Evolutionary conservation across 2,329 filamentous ascomycete species (phyloP).

Genomic region (Fusarium camptoceras): DNA sequence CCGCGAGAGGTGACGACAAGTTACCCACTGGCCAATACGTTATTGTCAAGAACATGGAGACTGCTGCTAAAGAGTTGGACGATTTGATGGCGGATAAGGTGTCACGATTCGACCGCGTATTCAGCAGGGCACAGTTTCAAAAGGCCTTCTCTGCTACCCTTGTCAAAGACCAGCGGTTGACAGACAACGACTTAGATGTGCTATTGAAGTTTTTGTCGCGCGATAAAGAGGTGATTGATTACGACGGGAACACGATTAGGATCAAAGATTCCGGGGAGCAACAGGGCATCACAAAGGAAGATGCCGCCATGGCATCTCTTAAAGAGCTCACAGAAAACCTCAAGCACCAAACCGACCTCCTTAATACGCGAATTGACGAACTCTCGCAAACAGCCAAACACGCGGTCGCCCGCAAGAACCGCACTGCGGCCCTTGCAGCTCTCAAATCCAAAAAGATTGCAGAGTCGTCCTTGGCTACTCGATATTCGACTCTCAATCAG

Average conservation of each 20-base stretch:
- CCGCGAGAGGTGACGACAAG: slow-evolving; percentile 61
- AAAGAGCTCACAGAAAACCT: slow-evolving; percentile 82
- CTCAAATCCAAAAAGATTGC: slow-evolving; percentile 86
- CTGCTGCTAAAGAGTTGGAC: slow-evolving; percentile 66
- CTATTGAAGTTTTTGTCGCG: slow-evolving; percentile 76
- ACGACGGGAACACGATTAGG: slow-evolving; percentile 78
- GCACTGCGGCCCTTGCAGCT: slow-evolving; percentile 78
- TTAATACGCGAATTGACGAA: slow-evolving; percentile 74
- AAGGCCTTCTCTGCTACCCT: slow-evolving; percentile 67
- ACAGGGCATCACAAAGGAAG: slow-evolving; percentile 75
- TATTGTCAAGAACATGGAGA: slow-evolving; percentile 71
- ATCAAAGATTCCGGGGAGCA: slow-evolving; percentile 70
- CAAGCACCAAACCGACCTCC: slow-evolving; percentile 75
- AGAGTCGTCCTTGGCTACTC: slow-evolving; percentile 77
- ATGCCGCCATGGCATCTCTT: slow-evolving; percentile 84
- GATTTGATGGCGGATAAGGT: slow-evolving; percentile 57
- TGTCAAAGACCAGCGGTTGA: slow-evolving; percentile 62
- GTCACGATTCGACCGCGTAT: slow-evolving; percentile 73
- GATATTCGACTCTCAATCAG: slow-evolving; percentile 79
- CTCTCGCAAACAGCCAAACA: slow-evolving; percentile 74
- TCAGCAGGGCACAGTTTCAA: slow-evolving; percentile 73
- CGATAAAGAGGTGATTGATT: slow-evolving; percentile 70
- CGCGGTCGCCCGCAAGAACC: slow-evolving; percentile 79
- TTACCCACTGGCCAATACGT: slow-evolving; percentile 73
- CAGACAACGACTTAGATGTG: slow-evolving; percentile 74